Evolutionary conservation across 805 yeast genomes (phyloP), one percentile per base, ranked within the genome.

Genomic region (Wickerhamomyces chaumierensis): DNA sequence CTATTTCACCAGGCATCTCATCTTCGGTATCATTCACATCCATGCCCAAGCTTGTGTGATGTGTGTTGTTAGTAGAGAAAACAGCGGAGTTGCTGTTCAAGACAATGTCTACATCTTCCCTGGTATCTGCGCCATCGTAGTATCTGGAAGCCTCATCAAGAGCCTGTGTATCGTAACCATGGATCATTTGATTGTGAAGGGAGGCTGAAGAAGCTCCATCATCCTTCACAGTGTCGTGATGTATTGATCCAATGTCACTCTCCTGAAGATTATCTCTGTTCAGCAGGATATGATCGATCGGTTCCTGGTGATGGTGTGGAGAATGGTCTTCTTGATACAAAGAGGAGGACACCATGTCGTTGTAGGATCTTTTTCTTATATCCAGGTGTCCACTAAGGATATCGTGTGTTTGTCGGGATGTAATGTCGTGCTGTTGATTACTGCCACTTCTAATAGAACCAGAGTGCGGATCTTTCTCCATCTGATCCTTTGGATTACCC

Each of bases 1-100:
- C 81, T 31, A 76, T 72, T 46, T 75, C 81, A 6, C 73, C 79
- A 0, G 77, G 75, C 5, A 70, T 65, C 13, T 59, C 62, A 19
- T 56, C 54, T 12, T 31, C 41, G 21, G 38, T 18, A 16, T 12
- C 37, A 36, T 32, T 31, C 12, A 31, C 37, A 6, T 11, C 25
- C 25, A 7, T 11, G 25, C n/a, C 11, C 36, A 29, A 27, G 39
- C 18, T 35, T 36, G n/a, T 36, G 35, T 12, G 21, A 19, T 18
- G 21, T 31, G 33, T 17, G 23, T 21, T 21, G 23, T 6, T 7
- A 5, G 17, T n/a, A 29, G 18, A 31, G 21, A 29, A 39, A 20
- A 29, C 39, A 20, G 25, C 33, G 31, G 18, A 7, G 5, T n/a
- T 19, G n/a, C 14, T 36, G 5, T n/a, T 23, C 18, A 12, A 23